Percentiles rank a stretch among this genome's conserved stretches.
phyloP scores from a whole-genome alignment of 305 asterid species.

The Fraxinus sp. region DNA sequence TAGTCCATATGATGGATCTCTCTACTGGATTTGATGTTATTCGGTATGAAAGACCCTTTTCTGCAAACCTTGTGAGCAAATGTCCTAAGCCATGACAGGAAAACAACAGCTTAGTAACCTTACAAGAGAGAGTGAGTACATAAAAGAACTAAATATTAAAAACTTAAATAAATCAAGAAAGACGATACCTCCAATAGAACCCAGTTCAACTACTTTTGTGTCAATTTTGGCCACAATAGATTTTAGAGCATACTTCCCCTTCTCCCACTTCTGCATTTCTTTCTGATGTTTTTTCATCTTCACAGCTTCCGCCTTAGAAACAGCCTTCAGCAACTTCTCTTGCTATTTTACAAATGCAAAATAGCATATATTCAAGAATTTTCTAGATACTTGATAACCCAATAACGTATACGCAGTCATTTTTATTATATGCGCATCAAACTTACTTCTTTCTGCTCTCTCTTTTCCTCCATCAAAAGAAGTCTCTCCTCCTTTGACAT shows the following conservation, averaged over 20 bases:
- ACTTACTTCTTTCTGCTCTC: conserved; percentile 69
- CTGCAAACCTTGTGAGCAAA: conserved; percentile 80
- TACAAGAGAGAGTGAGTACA: conserved; percentile 17
- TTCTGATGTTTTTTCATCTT: conserved; percentile 63
- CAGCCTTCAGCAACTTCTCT: conserved; percentile 83
- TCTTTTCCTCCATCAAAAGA: conserved; percentile 76
- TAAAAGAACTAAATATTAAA: neutral
- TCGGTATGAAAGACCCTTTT: conserved; percentile 71
- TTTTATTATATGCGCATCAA: neutral
- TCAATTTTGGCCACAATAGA: conserved; percentile 90
- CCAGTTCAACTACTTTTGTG: conserved; percentile 67
- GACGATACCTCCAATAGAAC: conserved; percentile 73
- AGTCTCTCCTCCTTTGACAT: conserved; percentile 69
- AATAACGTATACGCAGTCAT: neutral
- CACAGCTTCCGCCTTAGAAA: conserved; percentile 79
- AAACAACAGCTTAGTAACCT: conserved; percentile 31
- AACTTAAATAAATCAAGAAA: conserved; percentile 18
- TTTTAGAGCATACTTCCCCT: conserved; percentile 76
- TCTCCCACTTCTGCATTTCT: conserved; percentile 90
- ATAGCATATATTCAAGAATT: conserved; percentile 21
- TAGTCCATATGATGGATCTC: conserved; percentile 76
- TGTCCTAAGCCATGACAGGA: conserved; percentile 60
- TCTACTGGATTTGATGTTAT: conserved; percentile 72
- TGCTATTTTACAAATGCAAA: conserved; percentile 43
- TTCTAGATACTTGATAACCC: neutral